Percentiles rank a stretch among this genome's conserved stretches.
Conservation (phyloP, 805 yeast genomes). For the Starmera amethionina region DNA sequence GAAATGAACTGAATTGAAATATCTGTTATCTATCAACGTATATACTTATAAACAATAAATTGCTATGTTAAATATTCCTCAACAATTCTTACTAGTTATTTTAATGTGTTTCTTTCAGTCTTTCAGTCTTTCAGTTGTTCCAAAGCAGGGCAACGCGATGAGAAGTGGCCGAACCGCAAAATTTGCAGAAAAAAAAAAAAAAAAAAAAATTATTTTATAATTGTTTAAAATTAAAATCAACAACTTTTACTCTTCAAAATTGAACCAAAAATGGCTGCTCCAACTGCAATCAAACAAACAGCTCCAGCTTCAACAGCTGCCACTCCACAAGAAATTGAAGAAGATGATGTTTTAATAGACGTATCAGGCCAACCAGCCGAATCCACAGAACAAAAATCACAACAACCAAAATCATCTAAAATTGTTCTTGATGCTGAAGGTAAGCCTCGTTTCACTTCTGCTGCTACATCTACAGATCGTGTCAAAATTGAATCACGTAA, state of each 20-base stretch:
- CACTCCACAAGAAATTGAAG: conserved; percentile 16
- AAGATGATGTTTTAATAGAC: conserved; percentile 28
- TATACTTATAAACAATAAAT: too few species aligned
- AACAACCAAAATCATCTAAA: conserved; percentile 18
- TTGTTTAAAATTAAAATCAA: too few species aligned
- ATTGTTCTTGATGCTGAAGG: conserved; percentile 66
- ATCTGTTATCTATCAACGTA: too few species aligned
- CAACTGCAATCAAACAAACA: conserved; percentile 31
- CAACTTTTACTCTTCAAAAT: background rate
- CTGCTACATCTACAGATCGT: conserved; percentile 45
- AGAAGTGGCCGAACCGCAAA: too few species aligned
- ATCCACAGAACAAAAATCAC: conserved; percentile 6
- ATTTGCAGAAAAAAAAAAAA: too few species aligned
- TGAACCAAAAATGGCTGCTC: conserved; percentile 32
- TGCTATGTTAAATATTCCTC: too few species aligned
- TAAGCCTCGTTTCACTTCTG: conserved; percentile 75
- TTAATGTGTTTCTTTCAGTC: too few species aligned
- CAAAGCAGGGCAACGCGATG: too few species aligned
- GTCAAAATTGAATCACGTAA: conserved; percentile 83
- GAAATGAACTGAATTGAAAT: too few species aligned
- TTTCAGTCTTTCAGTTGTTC: too few species aligned
- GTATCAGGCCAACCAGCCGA: conserved; percentile 20
- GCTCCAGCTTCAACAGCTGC: conserved; percentile 14
- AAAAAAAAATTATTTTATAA: too few species aligned
- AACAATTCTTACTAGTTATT: too few species aligned